phyloP scores from a whole-genome alignment of 371 early-diverging fungal species.

The Mortierella sp. region DNA sequence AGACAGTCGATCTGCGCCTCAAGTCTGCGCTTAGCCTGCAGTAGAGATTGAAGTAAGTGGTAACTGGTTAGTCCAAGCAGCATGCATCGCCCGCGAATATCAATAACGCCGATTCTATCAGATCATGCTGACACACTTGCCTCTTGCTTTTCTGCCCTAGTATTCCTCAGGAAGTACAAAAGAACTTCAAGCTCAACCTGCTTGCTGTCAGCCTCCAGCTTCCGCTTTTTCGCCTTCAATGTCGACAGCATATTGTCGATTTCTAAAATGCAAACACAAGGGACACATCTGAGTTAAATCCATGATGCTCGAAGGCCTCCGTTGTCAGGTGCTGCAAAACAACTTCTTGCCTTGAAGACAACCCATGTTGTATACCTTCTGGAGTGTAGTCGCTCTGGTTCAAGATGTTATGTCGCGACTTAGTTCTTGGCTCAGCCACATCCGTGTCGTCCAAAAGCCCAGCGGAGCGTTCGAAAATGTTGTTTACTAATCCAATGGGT shows the following conservation, averaged over 20 bases:
- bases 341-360: not conserved
- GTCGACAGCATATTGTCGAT: constrained; percentile 66
- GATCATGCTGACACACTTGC: constrained; percentile 22
- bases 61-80: not conserved
- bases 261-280: constrained; percentile 53
- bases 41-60: not conserved
- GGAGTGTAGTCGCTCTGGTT: constrained; percentile 40
- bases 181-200: constrained; percentile 70
- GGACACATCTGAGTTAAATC: not conserved
- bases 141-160: constrained; percentile 67
- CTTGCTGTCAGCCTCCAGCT: constrained; percentile 64
- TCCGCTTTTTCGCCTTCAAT: constrained; percentile 70
- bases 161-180: constrained; percentile 71
- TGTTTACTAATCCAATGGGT: constrained; percentile 36
- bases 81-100: not conserved
- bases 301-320: not conserved
- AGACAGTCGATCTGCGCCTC: constrained; percentile 58
- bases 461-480: constrained; percentile 42
- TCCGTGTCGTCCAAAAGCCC: constrained; percentile 16
- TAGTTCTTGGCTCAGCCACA: constrained; percentile 25
- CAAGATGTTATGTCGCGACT: constrained; percentile 34
- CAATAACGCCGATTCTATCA: not conserved
- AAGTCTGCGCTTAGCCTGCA: constrained; percentile 53
- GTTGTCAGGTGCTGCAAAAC: not conserved
- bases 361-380: constrained; percentile 30